Evolutionary conservation across 2,329 filamentous ascomycete genomes (phyloP).

Genomic region (Epichloe amarillans): DNA sequence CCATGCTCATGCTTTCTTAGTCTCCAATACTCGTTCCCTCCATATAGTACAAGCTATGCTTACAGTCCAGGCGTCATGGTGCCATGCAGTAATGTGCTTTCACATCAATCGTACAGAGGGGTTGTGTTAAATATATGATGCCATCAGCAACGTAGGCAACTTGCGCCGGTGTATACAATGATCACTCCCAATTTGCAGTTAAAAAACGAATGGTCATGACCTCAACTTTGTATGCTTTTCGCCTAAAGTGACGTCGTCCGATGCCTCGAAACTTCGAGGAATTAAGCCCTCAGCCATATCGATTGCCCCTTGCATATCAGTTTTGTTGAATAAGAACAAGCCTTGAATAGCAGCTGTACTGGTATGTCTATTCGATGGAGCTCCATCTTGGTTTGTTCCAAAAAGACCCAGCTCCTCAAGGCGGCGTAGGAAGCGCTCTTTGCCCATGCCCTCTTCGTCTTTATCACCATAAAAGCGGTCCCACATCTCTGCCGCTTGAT

Average conservation of each 20-base stretch:
- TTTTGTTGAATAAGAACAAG: conserved; percentile 90
- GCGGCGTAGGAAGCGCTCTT: conserved; percentile 55
- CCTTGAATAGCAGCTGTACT: conserved; percentile 91
- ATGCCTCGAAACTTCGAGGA: conserved; percentile 40
- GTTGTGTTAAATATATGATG: background rate
- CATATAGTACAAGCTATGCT: too few species aligned
- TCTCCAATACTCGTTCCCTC: too few species aligned
- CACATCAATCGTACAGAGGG: background rate
- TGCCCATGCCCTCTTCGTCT: conserved; percentile 49
- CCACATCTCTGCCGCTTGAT: conserved; percentile 82
- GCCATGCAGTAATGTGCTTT: background rate
- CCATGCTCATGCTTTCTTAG: too few species aligned
- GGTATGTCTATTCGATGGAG: conserved; percentile 38
- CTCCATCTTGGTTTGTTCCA: conserved; percentile 36
- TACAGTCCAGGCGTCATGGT: background rate
- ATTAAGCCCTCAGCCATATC: conserved; percentile 58
- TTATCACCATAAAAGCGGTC: conserved; percentile 85
- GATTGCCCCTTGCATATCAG: conserved; percentile 76
- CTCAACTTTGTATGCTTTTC: background rate
- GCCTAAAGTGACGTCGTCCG: conserved; percentile 12
- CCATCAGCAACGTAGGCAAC: background rate
- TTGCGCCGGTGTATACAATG: background rate
- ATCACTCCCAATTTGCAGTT: background rate
- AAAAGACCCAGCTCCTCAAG: conserved; percentile 61
- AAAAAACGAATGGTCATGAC: background rate